Evolutionary conservation across 2,329 filamentous ascomycete species (phyloP).

Genomic region (Pestalotiopsis sp.): DNA sequence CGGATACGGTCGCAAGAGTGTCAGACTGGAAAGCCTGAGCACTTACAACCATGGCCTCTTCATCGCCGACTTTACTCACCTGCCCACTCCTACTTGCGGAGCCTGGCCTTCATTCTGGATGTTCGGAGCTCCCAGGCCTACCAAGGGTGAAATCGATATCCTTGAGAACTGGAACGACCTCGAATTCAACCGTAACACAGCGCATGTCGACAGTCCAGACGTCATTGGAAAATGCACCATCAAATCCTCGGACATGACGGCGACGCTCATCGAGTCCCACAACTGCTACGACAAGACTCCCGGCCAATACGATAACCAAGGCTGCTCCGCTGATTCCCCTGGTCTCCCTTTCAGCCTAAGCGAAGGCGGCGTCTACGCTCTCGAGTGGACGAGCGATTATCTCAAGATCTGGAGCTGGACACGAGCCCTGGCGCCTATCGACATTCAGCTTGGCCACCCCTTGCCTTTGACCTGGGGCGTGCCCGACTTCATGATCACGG

Average conservation of each 20-base stretch:
- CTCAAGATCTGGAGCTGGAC: constrained; percentile 69
- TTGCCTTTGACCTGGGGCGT: constrained; percentile 25
- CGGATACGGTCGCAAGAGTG: constrained; percentile 49
- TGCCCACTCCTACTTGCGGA: constrained; percentile 66
- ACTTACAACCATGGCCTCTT: constrained; percentile 67
- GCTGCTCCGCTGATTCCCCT: constrained; percentile 40
- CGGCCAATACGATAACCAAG: constrained; percentile 36
- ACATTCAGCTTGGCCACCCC: constrained; percentile 44
- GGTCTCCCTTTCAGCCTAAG: constrained; percentile 37
- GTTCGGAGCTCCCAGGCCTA: constrained; percentile 32
- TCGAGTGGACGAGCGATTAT: constrained; percentile 59
- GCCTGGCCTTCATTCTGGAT: constrained; percentile 70
- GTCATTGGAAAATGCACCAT: constrained; percentile 37
- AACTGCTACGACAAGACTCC: constrained; percentile 42
- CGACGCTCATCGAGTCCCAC: constrained; percentile 26
- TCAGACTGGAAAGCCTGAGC: constrained; percentile 64
- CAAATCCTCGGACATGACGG: constrained; percentile 28
- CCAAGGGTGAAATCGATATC: constrained; percentile 65
- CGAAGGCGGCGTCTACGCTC: constrained; percentile 44
- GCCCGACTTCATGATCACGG: constrained; percentile 25
- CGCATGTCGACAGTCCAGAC: constrained; percentile 48
- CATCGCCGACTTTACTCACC: constrained; percentile 68
- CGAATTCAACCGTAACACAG: constrained; percentile 53
- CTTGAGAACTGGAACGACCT: constrained; percentile 65
- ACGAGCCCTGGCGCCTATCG: constrained; percentile 43